Evolutionary conservation across 768 basidiomycete genomes (phyloP), one percentile per base, ranked within the genome.

Genomic region (Mycena rosella): DNA sequence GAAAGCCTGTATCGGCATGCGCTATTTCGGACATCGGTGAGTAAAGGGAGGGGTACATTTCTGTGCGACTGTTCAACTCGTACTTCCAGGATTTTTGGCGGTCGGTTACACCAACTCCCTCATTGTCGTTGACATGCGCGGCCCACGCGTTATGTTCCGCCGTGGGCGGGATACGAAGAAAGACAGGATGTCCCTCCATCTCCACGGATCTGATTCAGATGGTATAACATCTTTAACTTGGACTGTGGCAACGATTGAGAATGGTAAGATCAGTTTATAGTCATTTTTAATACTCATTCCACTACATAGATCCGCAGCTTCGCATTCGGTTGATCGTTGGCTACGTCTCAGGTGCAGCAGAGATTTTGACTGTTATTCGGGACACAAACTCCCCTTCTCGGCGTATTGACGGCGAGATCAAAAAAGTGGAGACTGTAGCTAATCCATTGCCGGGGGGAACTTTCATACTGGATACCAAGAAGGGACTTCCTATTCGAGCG

Each of bases 21-120:
- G 88, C 91, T 8, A 76, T 93, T 15, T 90, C 90, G 14, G 90
- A 95, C 74, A 86, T 93, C 53, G 95, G 95, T 91, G 65, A 74
- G 85, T 77, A 17, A 26, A 27, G 47, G n/a, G 63, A 40, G 24
- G 24, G 14, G 34, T 24, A 26, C 22, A 20, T 29, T 8, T 45
- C 11, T 61, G 5, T 20, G 29, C 11, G 26, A 18, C 44, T 24
- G 9, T n/a, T 47, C 68, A 49, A 60, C 60, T 65, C 15, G 32
- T 20, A 10, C 14, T 54, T 38, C 36, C 67, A 95, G 94, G 93
- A 6, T 95, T 96, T 77, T 77, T 95, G 48, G 93, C 95, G 2
- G 83, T 90, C 3, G 88, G 91, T 4, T 94, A 91, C 75, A 74
- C 77, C 7, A 85, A 87, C 1, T 81, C 85, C 2, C 62, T 96